Percentiles rank a stretch among this genome's conserved stretches.
phyloP scores from a whole-genome alignment of 495 filamentous ascomycete genomes.

The Chaetomium tenue region DNA sequence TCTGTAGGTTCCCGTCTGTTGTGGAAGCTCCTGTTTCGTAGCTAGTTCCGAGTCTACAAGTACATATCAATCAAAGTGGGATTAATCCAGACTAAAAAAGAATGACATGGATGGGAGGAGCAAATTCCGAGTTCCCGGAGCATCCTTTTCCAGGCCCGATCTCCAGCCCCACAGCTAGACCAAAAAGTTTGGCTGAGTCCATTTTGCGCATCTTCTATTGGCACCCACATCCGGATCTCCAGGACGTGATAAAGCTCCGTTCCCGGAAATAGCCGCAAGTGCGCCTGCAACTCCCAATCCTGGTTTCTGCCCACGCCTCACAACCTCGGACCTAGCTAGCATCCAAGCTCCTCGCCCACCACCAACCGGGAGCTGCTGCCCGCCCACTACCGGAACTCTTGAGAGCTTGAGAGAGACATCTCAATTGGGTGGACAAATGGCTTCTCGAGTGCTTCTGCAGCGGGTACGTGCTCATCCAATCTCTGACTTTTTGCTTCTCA shows the following conservation, averaged over 20 bases:
- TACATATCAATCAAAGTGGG: neutral
- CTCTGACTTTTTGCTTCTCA: constrained; percentile 3
- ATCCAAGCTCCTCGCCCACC: constrained; percentile 8
- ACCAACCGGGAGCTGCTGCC: constrained; percentile 15
- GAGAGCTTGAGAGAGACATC: constrained; percentile 17
- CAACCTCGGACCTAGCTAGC: constrained; percentile 22
- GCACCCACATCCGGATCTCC: neutral
- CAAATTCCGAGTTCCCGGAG: neutral
- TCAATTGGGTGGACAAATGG: constrained; percentile 51
- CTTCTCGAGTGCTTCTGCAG: constrained; percentile 54
- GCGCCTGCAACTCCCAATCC: constrained; percentile 12
- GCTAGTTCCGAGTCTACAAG: neutral
- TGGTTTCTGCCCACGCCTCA: constrained; percentile 12
- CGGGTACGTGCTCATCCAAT: constrained; percentile 35
- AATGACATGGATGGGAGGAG: constrained; percentile 5
- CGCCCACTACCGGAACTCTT: constrained; percentile 12
- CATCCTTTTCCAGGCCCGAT: neutral
- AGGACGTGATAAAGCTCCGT: neutral
- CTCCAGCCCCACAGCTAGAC: neutral
- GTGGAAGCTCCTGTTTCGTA: too few relatives aligned
- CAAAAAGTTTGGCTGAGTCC: too few relatives aligned
- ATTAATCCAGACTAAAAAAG: neutral
- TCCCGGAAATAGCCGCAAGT: constrained; percentile 31
- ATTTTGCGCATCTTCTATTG: neutral
- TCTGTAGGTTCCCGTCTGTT: neutral